Evolutionary conservation across 306 rosid genomes (phyloP).

Genomic region (Sesbania bispinosa): DNA sequence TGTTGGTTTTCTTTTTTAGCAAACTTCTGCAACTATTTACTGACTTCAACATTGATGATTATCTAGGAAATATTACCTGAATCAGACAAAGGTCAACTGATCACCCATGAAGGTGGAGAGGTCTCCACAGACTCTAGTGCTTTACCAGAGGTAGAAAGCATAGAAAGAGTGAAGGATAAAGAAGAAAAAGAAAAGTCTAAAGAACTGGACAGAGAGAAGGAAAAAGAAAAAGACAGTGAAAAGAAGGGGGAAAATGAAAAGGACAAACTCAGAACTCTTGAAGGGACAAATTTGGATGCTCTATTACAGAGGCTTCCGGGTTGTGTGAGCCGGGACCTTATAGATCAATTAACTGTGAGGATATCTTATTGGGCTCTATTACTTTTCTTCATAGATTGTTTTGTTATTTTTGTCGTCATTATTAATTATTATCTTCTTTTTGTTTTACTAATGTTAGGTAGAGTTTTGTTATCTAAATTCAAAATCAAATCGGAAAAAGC

Average conservation of each 20-base stretch:
- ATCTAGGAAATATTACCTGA: constrained; percentile 64
- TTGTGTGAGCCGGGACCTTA: constrained; percentile 99
- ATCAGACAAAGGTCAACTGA: constrained; percentile 63
- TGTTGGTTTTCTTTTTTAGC: not conserved
- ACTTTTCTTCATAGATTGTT: not conserved
- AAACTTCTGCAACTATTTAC: constrained; percentile 14
- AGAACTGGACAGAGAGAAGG: constrained; percentile 78
- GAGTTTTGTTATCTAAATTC: constrained; percentile 98
- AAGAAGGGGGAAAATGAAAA: constrained; percentile 80
- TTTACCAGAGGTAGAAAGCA: constrained; percentile 58
- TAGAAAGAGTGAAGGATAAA: constrained; percentile 66
- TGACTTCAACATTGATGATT: constrained; percentile 31
- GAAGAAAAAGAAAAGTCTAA: constrained; percentile 82
- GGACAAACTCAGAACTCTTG: constrained; percentile 83
- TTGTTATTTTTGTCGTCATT: not conserved
- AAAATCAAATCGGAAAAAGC: constrained; percentile 87
- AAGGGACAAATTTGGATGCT: constrained; percentile 95
- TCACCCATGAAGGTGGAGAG: constrained; percentile 54
- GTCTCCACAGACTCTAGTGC: constrained; percentile 50
- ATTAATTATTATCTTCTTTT: constrained; percentile 18
- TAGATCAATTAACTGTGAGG: constrained; percentile 91
- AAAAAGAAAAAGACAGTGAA: constrained; percentile 66
- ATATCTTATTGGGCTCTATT: constrained; percentile 16
- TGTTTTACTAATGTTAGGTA: constrained; percentile 50
- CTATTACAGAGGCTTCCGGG: constrained; percentile 97